phyloP scores from a whole-genome alignment of 2,329 filamentous ascomycete species.

The Apiospora koreana region DNA sequence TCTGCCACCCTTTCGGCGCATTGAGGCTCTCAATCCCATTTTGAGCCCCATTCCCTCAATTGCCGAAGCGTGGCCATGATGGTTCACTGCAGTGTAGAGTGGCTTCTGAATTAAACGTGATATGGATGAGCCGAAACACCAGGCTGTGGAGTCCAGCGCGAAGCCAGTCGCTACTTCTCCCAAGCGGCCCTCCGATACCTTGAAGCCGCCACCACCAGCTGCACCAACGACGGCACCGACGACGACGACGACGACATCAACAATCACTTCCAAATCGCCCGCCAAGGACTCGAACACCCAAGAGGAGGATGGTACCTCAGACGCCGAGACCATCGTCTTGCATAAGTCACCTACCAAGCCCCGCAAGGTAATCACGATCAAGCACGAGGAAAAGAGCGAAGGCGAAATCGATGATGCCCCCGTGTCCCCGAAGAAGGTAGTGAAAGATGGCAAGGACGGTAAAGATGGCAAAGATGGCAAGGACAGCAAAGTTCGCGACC shows the following conservation, averaged over 20 bases:
- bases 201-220: constrained; percentile 4
- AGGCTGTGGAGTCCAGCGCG: constrained; percentile 60
- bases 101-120: constrained; percentile 57
- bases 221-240: not conserved
- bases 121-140: constrained; percentile 66
- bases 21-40: constrained; percentile 14
- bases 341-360: constrained; percentile 65
- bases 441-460: constrained; percentile 35
- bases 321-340: constrained; percentile 72
- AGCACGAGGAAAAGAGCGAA: constrained; percentile 65
- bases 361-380: constrained; percentile 64
- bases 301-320: constrained; percentile 58
- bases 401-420: constrained; percentile 46
- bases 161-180: constrained; percentile 54
- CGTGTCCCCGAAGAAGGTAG: constrained; percentile 34
- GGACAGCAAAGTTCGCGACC: constrained; percentile 12
- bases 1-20: constrained; percentile 5
- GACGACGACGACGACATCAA: not conserved
- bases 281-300: constrained; percentile 26
- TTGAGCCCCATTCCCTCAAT: constrained; percentile 26
- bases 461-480: constrained; percentile 18
- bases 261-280: constrained; percentile 28
- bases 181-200: constrained; percentile 10
- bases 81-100: constrained; percentile 53
- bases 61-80: constrained; percentile 53